A percentile compares a stretch with the other conserved stretches of the same genome.
Conservation (phyloP, 208 protist genomes). For the Leishmania gerbilli region DNA sequence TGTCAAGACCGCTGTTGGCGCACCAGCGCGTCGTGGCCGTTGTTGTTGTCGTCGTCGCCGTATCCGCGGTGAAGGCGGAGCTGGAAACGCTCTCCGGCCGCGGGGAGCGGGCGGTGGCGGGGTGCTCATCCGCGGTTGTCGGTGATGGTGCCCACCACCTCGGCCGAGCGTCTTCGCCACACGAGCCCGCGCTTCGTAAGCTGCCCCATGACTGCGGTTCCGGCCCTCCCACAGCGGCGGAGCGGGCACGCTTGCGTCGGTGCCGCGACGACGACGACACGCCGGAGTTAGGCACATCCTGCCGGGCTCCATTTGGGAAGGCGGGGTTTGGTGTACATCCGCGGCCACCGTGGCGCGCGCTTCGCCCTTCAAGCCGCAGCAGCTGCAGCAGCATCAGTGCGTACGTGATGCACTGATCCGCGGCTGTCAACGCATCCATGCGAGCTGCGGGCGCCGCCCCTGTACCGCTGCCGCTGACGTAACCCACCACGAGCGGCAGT, state of each 20-base stretch:
- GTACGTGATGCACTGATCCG: constrained; percentile 14
- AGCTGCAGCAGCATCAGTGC: constrained; percentile 15
- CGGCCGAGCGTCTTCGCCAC: not conserved
- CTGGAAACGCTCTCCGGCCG: constrained; percentile 9
- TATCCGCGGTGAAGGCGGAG: constrained; percentile 10
- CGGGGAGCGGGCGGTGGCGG: not conserved
- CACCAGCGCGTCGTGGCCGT: not conserved
- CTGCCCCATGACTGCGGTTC: not conserved
- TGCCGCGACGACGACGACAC: not conserved
- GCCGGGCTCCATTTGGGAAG: not conserved
- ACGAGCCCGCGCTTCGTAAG: not conserved
- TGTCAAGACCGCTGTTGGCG: not conserved
- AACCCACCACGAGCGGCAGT: constrained; percentile 20
- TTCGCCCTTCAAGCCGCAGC: constrained; percentile 3
- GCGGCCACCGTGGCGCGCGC: not conserved
- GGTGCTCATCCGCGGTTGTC: not conserved
- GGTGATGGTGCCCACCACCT: not conserved
- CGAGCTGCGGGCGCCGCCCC: not conserved
- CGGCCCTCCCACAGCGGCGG: not conserved
- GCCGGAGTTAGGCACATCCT: not conserved
- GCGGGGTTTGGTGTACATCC: no score
- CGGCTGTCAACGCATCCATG: constrained; percentile 7
- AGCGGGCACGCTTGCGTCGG: constrained; percentile 5
- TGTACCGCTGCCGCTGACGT: not conserved
- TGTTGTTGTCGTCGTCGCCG: not conserved